phyloP scores from a whole-genome alignment of 768 basidiomycete genomes.

The Udeniomyces megalosporus region DNA sequence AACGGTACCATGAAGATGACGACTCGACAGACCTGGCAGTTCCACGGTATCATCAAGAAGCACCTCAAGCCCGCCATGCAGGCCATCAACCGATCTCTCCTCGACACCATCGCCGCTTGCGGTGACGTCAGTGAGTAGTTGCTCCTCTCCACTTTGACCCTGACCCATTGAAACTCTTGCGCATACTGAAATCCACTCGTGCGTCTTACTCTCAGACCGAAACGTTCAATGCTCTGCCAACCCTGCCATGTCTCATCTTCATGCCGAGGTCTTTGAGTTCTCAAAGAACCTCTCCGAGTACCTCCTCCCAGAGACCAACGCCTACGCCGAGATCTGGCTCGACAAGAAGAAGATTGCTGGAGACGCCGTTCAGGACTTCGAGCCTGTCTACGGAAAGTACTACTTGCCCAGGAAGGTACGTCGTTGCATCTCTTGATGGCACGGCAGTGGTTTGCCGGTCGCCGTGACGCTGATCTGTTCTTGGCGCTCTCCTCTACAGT shows the following conservation, averaged over 20 bases:
- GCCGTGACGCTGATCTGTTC: background rate
- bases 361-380: slow-evolving; percentile 81
- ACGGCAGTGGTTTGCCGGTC: background rate
- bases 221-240: slow-evolving; percentile 86
- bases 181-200: slow-evolving; percentile 1
- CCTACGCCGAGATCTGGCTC: slow-evolving; percentile 98
- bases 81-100: slow-evolving; percentile 72
- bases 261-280: slow-evolving; percentile 66
- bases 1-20: slow-evolving; percentile 92
- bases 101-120: slow-evolving; percentile 95
- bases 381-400: slow-evolving; percentile 94
- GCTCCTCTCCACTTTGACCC: background rate
- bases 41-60: slow-evolving; percentile 95
- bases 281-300: slow-evolving; percentile 67
- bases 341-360: slow-evolving; percentile 94
- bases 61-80: slow-evolving; percentile 94
- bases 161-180: background rate
- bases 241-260: slow-evolving; percentile 72
- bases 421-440: slow-evolving; percentile 6
- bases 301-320: slow-evolving; percentile 73
- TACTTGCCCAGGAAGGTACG: slow-evolving; percentile 87
- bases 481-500: slow-evolving; percentile 36
- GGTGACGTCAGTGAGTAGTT: slow-evolving; percentile 75
- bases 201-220: slow-evolving; percentile 33
- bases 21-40: slow-evolving; percentile 95